These are phyloP conservation scores for Phoma sp. DNA, from an alignment of 2,329 filamentous ascomycete genomes.

Conservation along the genomic window DNA sequence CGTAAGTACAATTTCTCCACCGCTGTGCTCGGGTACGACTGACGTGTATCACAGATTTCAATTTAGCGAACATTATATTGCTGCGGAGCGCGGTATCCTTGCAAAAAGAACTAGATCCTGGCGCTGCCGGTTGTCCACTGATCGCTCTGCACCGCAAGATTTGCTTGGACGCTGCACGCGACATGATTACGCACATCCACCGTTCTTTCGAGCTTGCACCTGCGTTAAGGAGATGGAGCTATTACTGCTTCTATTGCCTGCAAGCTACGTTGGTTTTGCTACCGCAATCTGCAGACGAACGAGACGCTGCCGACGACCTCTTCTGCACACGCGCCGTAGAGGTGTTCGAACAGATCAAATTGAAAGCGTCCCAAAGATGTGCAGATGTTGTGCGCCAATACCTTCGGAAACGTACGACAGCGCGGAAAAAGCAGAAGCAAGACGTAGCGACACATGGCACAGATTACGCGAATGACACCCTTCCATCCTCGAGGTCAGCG, in stretches of 20 bases:
- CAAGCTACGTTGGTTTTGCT: neutral
- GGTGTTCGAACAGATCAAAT: neutral
- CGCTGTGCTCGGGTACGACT: neutral
- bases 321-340: neutral
- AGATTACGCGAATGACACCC: neutral
- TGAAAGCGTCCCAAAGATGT: constrained; percentile 2
- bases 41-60: neutral
- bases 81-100: neutral
- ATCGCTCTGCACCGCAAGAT: neutral
- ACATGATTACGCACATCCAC: constrained; percentile 2
- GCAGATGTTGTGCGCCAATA: constrained; percentile 3
- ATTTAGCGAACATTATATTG: neutral
- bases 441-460: neutral
- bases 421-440: neutral
- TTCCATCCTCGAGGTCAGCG: neutral
- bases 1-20: neutral
- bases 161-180: constrained; percentile 2
- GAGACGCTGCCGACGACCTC: neutral
- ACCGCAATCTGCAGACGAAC: neutral
- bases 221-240: neutral
- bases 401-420: neutral
- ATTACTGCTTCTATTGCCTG: constrained; percentile 2
- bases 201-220: neutral
- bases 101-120: neutral
- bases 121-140: neutral